A percentile compares a stretch with the other conserved stretches of the same genome.
Conservation (phyloP, 1,139 yeast genomes). For the Suhomyces ambrosiae region DNA sequence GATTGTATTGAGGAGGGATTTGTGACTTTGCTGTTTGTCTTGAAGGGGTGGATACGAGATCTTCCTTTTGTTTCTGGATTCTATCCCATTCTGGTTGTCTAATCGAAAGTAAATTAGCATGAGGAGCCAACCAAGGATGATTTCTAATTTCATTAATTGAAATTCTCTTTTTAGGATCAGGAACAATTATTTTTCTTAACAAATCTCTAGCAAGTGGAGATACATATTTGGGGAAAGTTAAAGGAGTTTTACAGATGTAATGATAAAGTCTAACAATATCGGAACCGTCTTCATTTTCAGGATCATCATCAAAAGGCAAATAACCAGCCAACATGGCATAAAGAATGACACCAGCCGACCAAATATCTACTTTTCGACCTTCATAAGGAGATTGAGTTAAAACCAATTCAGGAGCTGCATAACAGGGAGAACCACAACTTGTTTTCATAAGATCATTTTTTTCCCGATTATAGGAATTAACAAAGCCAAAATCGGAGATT, state of each 20-base stretch:
- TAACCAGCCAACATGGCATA: constrained; percentile 98
- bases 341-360: constrained; percentile 95
- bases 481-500: constrained; percentile 87
- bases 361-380: constrained; percentile 93
- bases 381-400: constrained; percentile 85
- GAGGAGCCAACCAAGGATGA: constrained; percentile 87
- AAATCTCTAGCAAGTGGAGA: constrained; percentile 91
- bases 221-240: constrained; percentile 94
- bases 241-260: constrained; percentile 86
- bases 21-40: constrained; percentile 6
- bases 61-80: constrained; percentile 39
- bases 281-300: constrained; percentile 93
- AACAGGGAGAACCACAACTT: constrained; percentile 96
- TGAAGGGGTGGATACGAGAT: constrained; percentile 6
- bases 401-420: constrained; percentile 97
- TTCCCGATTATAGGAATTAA: constrained; percentile 73
- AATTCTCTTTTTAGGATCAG: constrained; percentile 83
- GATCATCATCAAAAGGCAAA: constrained; percentile 96
- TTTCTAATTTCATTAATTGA: constrained; percentile 67
- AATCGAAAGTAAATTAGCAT: constrained; percentile 77
- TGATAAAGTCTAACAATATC: constrained; percentile 89
- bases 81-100: constrained; percentile 91
- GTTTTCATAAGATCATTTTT: constrained; percentile 86
- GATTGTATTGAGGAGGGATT: constrained; percentile 15
- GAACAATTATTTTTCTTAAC: constrained; percentile 77